Base-by-base conservation (phyloP, 1,284 basidiomycete genomes). In the Melanopsichium pennsylvanicum region DNA sequence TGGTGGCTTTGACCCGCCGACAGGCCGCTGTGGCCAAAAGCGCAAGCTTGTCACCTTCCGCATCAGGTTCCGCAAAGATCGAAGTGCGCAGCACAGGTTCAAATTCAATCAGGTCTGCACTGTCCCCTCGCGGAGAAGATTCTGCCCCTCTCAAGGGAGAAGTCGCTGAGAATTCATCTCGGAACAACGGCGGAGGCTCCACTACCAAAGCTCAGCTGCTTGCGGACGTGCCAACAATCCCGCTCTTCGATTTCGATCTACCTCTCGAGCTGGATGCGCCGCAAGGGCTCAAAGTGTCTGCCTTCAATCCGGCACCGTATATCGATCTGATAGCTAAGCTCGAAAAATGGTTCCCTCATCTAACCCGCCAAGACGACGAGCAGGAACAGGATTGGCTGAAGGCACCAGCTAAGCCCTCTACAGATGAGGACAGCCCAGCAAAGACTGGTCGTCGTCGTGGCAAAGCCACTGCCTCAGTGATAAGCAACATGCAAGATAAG, bases 191-290 rank as follows among this genome's bases (percentile, higher is more conserved):
- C 22, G 11, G 26, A 4, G 5, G n/a, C 4, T 16, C 43, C 11
- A 5, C 25, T 4, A n/a, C 27, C 4, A 26, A 34, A 23, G 1
- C 35, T 10, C 10, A 27, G 35, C 39, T 23, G 23, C 32, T 23
- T 11, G n/a, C 16, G 2, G 13, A 48, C 0, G 21, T 47, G n/a
- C 25, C 63, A 16, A 67, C 63, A 31, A 67, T 67, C 34, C 63
- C 63, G 32, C 48, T 67, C 25, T 61, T 32, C 23, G 63, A 67
- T 35, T 67, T 67, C 48, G 58, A 67, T 22, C 33, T 67, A 31
- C 63, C 51, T 1, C 47, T 67, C 15, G 63, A 67, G 34, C 39
- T 49, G 16, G 52, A 61, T 16, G 23, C 15, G 29, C 50, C 54
- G 0, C 37, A 50, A 5, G 48, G 47, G 0, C 40, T 39, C 3